A percentile compares a stretch with the other conserved stretches of the same genome.
phyloP scores from a whole-genome alignment of 495 filamentous ascomycete species.

The Margaritispora aquatica region DNA sequence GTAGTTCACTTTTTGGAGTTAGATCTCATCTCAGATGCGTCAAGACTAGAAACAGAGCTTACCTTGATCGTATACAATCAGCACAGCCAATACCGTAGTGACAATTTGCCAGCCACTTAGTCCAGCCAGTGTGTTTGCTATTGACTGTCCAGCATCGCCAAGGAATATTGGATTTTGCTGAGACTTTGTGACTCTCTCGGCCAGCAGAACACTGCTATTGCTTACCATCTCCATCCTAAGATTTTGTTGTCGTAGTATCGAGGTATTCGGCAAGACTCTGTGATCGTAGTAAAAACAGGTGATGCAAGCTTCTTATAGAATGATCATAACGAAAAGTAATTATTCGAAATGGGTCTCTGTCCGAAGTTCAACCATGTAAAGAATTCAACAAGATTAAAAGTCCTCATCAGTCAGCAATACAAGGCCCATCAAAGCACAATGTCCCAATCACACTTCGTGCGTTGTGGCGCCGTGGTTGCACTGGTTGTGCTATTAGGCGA shows the following conservation, averaged over 20 bases:
- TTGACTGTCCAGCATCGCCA: not conserved
- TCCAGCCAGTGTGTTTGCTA: not conserved
- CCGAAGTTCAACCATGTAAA: not conserved
- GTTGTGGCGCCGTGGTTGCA: not conserved
- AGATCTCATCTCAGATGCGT: too few species aligned
- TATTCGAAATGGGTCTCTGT: not conserved
- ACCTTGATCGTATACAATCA: constrained; percentile 84
- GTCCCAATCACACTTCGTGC: not conserved
- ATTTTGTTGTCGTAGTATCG: too few species aligned
- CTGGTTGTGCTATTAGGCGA: not conserved
- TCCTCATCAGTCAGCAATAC: too few species aligned
- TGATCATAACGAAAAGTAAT: too few species aligned
- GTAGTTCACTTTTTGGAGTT: constrained; percentile 92
- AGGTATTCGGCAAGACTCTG: not conserved
- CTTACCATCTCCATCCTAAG: not conserved
- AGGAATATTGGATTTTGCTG: not conserved
- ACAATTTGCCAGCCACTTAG: constrained; percentile 37
- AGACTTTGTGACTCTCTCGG: not conserved
- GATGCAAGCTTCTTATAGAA: not conserved
- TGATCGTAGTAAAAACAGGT: not conserved
- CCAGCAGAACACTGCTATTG: not conserved
- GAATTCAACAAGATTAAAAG: not conserved
- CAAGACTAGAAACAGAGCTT: constrained; percentile 29
- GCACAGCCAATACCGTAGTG: constrained; percentile 56
- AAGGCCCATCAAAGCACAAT: not conserved